Conservation (phyloP, 1,139 yeast species). For the Debaryomyces psychrophilus region DNA sequence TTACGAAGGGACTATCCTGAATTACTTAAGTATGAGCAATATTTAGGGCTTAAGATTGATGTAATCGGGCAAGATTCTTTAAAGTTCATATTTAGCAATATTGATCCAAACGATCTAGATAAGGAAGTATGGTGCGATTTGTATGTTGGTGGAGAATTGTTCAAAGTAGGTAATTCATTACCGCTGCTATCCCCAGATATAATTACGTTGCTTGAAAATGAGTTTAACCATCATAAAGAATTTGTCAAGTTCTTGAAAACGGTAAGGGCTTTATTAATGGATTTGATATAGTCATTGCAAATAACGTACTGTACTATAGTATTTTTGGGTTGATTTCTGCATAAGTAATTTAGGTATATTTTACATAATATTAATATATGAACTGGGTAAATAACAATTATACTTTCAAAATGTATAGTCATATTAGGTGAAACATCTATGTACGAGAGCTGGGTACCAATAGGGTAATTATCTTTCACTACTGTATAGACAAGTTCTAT, state of each 20-base stretch:
- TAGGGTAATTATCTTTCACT: too few species aligned
- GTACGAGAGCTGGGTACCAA: too few species aligned
- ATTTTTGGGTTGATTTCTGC: conserved; percentile 1
- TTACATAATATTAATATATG: neutral
- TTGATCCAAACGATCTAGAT: conserved; percentile 44
- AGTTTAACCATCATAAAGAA: conserved; percentile 41
- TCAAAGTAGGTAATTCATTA: conserved; percentile 30
- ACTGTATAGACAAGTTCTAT: too few species aligned
- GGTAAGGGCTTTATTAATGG: conserved; percentile 29
- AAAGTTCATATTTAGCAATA: conserved; percentile 43
- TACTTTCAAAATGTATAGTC: neutral
- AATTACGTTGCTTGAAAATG: conserved; percentile 24
- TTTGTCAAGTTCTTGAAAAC: conserved; percentile 43
- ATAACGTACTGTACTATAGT: conserved; percentile 1
- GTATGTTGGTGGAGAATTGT: conserved; percentile 38
- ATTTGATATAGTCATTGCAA: conserved; percentile 12
- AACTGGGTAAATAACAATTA: neutral
- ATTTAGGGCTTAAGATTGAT: conserved; percentile 49
- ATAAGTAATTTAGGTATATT: neutral
- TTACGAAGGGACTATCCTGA: conserved; percentile 40
- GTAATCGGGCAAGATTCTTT: conserved; percentile 42
- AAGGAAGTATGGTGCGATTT: conserved; percentile 42
- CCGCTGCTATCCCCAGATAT: conserved; percentile 36
- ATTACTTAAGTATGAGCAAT: conserved; percentile 45
- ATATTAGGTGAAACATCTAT: too few species aligned